Percentiles rank a stretch among this genome's conserved stretches.
phyloP scores from a whole-genome alignment of 2,329 filamentous ascomycete genomes.

The Phoma sp. region DNA sequence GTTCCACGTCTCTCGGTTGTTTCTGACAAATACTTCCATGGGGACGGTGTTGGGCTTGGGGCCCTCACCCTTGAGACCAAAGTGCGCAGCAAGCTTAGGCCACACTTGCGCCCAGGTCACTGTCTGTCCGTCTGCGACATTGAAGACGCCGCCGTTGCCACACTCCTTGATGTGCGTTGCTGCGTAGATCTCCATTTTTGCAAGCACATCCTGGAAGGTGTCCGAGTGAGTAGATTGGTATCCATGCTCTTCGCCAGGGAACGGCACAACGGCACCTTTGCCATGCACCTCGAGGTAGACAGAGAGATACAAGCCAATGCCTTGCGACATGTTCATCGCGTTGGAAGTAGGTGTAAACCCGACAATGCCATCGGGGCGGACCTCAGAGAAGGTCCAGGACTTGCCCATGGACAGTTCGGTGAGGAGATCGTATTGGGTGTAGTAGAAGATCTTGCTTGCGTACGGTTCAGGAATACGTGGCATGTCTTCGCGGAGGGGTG shows the following conservation, averaged over 20 bases:
- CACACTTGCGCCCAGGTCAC: constrained; percentile 54
- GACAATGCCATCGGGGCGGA: constrained; percentile 52
- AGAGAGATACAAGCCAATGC: constrained; percentile 49
- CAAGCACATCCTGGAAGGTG: constrained; percentile 50
- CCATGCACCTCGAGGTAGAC: constrained; percentile 50
- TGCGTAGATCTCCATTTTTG: constrained; percentile 52
- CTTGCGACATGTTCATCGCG: constrained; percentile 47
- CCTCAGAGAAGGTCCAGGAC: constrained; percentile 51
- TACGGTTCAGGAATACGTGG: constrained; percentile 34
- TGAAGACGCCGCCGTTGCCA: constrained; percentile 47
- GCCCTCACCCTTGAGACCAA: constrained; percentile 52
- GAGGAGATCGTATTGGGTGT: constrained; percentile 52
- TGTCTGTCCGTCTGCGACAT: constrained; percentile 51
- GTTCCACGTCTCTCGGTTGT: constrained; percentile 34
- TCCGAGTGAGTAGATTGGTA: constrained; percentile 48
- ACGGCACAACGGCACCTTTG: constrained; percentile 46
- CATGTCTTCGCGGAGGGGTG: neutral
- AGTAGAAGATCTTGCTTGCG: constrained; percentile 51
- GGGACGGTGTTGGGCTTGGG: constrained; percentile 26
- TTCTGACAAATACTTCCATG: constrained; percentile 40
- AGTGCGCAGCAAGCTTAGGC: constrained; percentile 56
- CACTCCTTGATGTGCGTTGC: constrained; percentile 41
- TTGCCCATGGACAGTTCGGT: constrained; percentile 43
- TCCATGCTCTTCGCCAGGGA: constrained; percentile 49
- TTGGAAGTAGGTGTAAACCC: constrained; percentile 53